Percentiles rank a stretch among this genome's conserved stretches.
Conservation (phyloP, 2,329 filamentous ascomycete genomes). For the Fusarium setosum region DNA sequence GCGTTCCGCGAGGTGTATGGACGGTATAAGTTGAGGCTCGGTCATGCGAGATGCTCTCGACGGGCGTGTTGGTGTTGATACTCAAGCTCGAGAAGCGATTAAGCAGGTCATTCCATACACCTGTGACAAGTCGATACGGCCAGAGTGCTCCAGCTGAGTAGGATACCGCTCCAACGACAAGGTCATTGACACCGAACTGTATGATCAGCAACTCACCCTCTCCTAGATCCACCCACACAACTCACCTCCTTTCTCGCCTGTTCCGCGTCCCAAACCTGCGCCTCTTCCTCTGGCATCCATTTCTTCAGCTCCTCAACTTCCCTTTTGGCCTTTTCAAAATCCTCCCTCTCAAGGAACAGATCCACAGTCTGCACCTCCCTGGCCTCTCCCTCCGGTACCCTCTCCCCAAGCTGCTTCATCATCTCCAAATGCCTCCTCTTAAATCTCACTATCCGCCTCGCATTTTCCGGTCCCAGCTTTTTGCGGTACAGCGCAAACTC, state of each 20-base stretch:
- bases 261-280: constrained; percentile 48
- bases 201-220: constrained; percentile 1
- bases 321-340: constrained; percentile 47
- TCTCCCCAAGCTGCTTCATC: constrained; percentile 52
- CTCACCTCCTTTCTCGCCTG: constrained; percentile 48
- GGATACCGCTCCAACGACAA: constrained; percentile 55
- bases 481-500: constrained; percentile 50
- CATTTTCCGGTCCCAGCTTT: constrained; percentile 48
- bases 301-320: constrained; percentile 48
- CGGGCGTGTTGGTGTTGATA: constrained; percentile 54
- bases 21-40: constrained; percentile 51
- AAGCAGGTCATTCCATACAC: constrained; percentile 57
- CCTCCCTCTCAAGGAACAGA: constrained; percentile 53
- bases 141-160: constrained; percentile 62
- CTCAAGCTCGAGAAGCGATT: constrained; percentile 47
- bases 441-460: constrained; percentile 56
- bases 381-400: constrained; percentile 53
- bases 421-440: constrained; percentile 55
- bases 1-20: constrained; percentile 55
- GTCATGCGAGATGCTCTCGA: constrained; percentile 42
- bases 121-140: constrained; percentile 62
- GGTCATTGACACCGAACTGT: constrained; percentile 50
- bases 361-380: constrained; percentile 60
- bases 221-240: not conserved
- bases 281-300: constrained; percentile 55